Conservation (phyloP, 2,329 filamentous ascomycete genomes). For the Amauroascus verrucosus region DNA sequence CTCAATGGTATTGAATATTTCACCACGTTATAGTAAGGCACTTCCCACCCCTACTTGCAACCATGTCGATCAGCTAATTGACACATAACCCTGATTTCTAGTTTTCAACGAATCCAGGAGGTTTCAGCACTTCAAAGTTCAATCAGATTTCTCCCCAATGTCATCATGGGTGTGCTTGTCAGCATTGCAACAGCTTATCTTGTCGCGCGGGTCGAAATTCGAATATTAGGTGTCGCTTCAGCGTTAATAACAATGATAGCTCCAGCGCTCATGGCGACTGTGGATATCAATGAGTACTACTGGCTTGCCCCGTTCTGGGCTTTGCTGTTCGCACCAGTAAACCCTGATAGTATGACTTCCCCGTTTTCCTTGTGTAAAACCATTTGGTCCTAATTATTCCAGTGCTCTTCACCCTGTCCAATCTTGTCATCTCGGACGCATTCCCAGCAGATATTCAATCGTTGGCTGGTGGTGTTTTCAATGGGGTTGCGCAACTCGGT, state of each 20-base stretch:
- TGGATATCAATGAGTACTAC: conserved; percentile 10
- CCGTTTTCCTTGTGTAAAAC: background rate
- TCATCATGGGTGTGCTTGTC: conserved; percentile 18
- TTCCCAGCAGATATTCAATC: conserved; percentile 49
- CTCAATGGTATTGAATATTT: conserved; percentile 41
- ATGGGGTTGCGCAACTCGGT: conserved; percentile 48
- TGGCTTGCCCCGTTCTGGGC: conserved; percentile 12
- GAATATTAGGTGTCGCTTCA: conserved; percentile 13
- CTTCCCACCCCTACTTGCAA: background rate
- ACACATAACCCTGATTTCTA: conserved; percentile 16
- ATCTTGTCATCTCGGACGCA: conserved; percentile 45
- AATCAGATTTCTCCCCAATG: conserved; percentile 38
- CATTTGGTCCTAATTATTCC: background rate
- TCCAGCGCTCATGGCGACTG: conserved; percentile 15
- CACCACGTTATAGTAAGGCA: conserved; percentile 35
- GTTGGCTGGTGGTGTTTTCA: conserved; percentile 53
- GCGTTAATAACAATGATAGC: conserved; percentile 14
- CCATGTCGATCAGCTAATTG: background rate
- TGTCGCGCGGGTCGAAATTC: conserved; percentile 14
- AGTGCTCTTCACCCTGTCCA: conserved; percentile 38
- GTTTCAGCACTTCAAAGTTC: conserved; percentile 39
- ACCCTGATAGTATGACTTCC: conserved; percentile 14
- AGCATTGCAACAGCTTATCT: conserved; percentile 14
- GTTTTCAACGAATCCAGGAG: conserved; percentile 44
- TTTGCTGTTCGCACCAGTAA: conserved; percentile 14